Conservation (phyloP, 2,329 filamentous ascomycete genomes). For the Xylariaceae sp. region DNA sequence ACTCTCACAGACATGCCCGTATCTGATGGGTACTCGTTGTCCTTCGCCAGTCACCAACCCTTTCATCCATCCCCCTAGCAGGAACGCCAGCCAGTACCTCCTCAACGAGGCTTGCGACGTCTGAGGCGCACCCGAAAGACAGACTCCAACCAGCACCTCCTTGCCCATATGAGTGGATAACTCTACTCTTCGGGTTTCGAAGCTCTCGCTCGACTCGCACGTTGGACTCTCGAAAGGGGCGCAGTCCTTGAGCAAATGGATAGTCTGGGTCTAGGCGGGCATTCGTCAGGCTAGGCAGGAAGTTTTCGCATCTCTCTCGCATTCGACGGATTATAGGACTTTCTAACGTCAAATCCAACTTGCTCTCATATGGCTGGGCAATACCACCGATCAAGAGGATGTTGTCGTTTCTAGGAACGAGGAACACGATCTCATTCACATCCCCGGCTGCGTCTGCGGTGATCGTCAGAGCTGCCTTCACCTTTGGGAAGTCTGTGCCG, state of each 20-base stretch:
- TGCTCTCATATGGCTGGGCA: slow-evolving; percentile 34
- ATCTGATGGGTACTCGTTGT: slow-evolving; percentile 19
- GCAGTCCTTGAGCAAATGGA: slow-evolving; percentile 40
- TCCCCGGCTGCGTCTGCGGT: slow-evolving; percentile 35
- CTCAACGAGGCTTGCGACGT: slow-evolving; percentile 34
- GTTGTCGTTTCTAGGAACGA: slow-evolving; percentile 42
- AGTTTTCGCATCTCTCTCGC: slow-evolving; percentile 40
- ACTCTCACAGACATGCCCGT: too few relatives aligned
- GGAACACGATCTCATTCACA: slow-evolving; percentile 39
- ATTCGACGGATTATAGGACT: slow-evolving; percentile 38
- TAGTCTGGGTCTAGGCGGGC: slow-evolving; percentile 38
- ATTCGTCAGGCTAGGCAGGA: slow-evolving; percentile 38
- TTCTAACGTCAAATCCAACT: slow-evolving; percentile 37
- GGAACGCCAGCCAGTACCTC: slow-evolving; percentile 30
- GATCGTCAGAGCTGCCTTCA: slow-evolving; percentile 38
- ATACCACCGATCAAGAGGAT: slow-evolving; percentile 40
- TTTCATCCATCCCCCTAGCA: slow-evolving; percentile 29
- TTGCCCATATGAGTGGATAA: slow-evolving; percentile 43
- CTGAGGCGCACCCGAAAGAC: slow-evolving; percentile 37
- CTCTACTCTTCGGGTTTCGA: slow-evolving; percentile 30
- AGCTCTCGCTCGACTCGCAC: slow-evolving; percentile 42
- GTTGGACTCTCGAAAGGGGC: slow-evolving; percentile 38
- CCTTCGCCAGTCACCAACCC: slow-evolving; percentile 20
- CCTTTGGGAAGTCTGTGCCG: slow-evolving; percentile 38
- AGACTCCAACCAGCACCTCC: slow-evolving; percentile 42